phyloP scores from a whole-genome alignment of 2,329 filamentous ascomycete genomes.

The Alternaria sp. region DNA sequence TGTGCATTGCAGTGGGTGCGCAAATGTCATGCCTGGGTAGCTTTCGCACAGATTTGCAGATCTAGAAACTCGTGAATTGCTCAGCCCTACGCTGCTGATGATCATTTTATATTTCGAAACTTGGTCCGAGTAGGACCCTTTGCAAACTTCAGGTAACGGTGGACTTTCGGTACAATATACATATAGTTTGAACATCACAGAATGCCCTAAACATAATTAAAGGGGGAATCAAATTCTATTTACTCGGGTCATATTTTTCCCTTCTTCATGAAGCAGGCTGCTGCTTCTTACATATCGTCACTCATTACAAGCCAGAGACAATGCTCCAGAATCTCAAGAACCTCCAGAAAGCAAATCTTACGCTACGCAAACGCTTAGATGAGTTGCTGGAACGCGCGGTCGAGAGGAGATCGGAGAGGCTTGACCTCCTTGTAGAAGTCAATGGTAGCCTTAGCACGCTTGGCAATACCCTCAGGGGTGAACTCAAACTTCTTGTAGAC shows the following conservation, averaged over 20 bases:
- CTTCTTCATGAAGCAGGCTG: slow-evolving; percentile 23
- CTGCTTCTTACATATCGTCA: slow-evolving; percentile 24
- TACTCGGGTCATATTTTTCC: slow-evolving; percentile 24
- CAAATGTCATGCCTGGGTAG: no score
- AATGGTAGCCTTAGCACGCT: slow-evolving; percentile 90
- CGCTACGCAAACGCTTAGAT: slow-evolving; percentile 66
- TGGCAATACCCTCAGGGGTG: slow-evolving; percentile 94
- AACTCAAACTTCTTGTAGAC: slow-evolving; percentile 99
- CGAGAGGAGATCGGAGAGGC: slow-evolving; percentile 86
- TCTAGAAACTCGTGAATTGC: no score
- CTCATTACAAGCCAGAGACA: slow-evolving; percentile 11
- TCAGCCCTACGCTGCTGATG: no score
- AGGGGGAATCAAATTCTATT: slow-evolving; percentile 36
- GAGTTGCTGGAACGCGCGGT: slow-evolving; percentile 97
- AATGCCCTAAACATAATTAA: neutral
- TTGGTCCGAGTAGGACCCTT: no score
- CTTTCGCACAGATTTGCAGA: no score
- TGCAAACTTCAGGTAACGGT: neutral
- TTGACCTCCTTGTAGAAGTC: slow-evolving; percentile 98
- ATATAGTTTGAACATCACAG: no score
- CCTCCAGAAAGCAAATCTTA: slow-evolving; percentile 9
- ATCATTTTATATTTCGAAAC: no score
- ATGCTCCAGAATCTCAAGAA: slow-evolving; percentile 2
- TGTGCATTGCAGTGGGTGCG: no score
- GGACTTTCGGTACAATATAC: no score